Evolutionary conservation across 1,284 basidiomycete genomes (phyloP), one percentile per base, ranked within the genome.

Genomic region (Moniliella sp.): DNA sequence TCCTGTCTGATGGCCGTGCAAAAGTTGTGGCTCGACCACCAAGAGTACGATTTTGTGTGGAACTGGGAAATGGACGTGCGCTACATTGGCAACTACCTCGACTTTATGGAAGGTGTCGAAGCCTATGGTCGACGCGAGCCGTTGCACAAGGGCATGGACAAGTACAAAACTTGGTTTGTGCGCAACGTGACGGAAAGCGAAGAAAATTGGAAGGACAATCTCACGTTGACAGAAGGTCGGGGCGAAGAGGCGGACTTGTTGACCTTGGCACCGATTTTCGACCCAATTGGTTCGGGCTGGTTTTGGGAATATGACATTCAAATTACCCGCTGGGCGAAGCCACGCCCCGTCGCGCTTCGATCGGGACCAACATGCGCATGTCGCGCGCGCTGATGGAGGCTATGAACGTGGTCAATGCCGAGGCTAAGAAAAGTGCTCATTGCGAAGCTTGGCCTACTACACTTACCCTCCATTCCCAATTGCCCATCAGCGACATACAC

Each of bases 31-130:
- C 42, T 57, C 27, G 52, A 57, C 39, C 56, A 59, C 40, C 50
- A 49, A 33, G 56, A 59, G 42, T 59, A 59, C 37, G 56, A 59
- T 38, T 57, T 47, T 15, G 43, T 59, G 15, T 57, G 48, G 39
- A 59, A 59, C 42, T 59, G 56, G 56, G 56, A 59, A 45, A 57
- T 59, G 54, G 56, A 59, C 32, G 54, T 56, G 28, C 46, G 56
- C 11, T 59, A 56, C 42, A 54, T 56, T 25, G 56, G 56, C 34
- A 56, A 59, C 40, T 59, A 57, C 41, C 46, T 51, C 35, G 54
- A 57, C 37, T 57, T 48, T 30, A 50, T 59, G 28, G 54, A 57
- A 34, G 54, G 54, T 15, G 45, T 57, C 31, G 53, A 58, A 32
- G 28, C 18, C n/a, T 59, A 54, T 34, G 30, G 52, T 32, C 48